Evolutionary conservation across 192 early-diverging fungal species (phyloP), one percentile per base, ranked within the genome.

Genomic region (Thamnidium elegans): DNA sequence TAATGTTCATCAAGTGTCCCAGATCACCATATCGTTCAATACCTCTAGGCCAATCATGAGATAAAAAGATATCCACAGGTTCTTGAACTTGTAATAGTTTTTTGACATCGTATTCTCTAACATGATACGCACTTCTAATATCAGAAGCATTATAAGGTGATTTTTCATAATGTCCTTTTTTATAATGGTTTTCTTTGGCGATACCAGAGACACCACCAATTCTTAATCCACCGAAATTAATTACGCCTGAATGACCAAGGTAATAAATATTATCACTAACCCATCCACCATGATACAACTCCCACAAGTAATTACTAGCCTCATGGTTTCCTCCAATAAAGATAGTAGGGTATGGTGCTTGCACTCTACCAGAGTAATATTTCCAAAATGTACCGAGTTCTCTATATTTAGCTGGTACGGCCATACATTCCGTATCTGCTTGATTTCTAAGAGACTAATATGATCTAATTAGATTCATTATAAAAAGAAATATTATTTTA

Each of bases 251-350:
- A 52, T 77, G 82, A 4, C 98, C 96, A 46, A 98, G 73, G 64
- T 89, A 98, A 74, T 94, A 98, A 17, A 99, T 95, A 59, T 96
- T 93, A 7, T 89, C 87, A 58, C 86, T 86, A 1, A 93, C 95
- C 93, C 93, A 99, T 20, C 97, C 97, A 39, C 97, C 95, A 63
- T 94, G 87, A 74, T 92, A 97, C 79, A 99, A 78, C 78, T 99
- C 98, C 84, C 92, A 92, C 31, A 97, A 70, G 73, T 98, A 96
- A 66, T 91, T 93, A 34, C 88, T 90, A 0, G 94, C 92, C 74
- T 99, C 98, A 68, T 99, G 98, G 75, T 99, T 99, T 23, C 98
- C 98, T 11, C 98, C 98, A 65, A 99, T 89, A 77, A 99, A 98
- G 0, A 99, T 66, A 4, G 96, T 98, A 0, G 90, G 92, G 45